A percentile compares a stretch with the other conserved stretches of the same genome.
These are phyloP conservation scores for Pseudohyphozyma bogoriensis DNA, from an alignment of 768 basidiomycete species.

Conservation along the genomic window DNA sequence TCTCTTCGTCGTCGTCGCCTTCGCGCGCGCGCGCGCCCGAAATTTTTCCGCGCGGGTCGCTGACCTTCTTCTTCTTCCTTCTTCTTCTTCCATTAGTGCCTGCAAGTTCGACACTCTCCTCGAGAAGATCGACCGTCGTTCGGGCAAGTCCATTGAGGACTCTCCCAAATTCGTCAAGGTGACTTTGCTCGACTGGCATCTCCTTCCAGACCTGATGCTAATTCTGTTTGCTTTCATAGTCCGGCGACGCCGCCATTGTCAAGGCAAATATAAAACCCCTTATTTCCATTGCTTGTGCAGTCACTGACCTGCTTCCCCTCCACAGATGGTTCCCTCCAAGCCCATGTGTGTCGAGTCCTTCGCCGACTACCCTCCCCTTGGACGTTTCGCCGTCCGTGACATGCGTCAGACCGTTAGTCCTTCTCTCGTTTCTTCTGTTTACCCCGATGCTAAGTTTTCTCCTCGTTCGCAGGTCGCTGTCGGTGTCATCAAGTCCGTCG, in stretches of 20 bases:
- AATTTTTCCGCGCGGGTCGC: neutral
- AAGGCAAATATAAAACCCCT: too few relatives aligned
- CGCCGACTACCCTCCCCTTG: conserved; percentile 79
- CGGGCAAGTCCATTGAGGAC: conserved; percentile 78
- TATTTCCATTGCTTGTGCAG: too few relatives aligned
- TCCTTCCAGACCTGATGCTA: too few relatives aligned
- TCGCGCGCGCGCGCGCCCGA: neutral
- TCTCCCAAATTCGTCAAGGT: conserved; percentile 97
- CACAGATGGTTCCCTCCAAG: conserved; percentile 36
- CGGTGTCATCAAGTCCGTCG: conserved; percentile 83
- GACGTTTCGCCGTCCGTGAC: conserved; percentile 99
- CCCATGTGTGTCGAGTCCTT: conserved; percentile 34
- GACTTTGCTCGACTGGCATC: too few relatives aligned
- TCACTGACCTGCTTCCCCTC: too few relatives aligned
- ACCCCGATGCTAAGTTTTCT: too few relatives aligned
- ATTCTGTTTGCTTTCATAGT: too few relatives aligned
- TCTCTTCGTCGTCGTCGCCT: neutral
- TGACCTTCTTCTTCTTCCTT: neutral
- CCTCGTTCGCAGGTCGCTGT: too few relatives aligned
- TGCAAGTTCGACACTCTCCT: conserved; percentile 91
- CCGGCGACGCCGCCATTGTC: conserved; percentile 97
- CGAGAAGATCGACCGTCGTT: conserved; percentile 99
- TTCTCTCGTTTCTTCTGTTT: too few relatives aligned
- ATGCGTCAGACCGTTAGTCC: conserved; percentile 99
- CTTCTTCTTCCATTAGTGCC: conserved; percentile 5